Evolutionary conservation across 345 rosid species (phyloP).

Genomic region (Salix dunnii): DNA sequence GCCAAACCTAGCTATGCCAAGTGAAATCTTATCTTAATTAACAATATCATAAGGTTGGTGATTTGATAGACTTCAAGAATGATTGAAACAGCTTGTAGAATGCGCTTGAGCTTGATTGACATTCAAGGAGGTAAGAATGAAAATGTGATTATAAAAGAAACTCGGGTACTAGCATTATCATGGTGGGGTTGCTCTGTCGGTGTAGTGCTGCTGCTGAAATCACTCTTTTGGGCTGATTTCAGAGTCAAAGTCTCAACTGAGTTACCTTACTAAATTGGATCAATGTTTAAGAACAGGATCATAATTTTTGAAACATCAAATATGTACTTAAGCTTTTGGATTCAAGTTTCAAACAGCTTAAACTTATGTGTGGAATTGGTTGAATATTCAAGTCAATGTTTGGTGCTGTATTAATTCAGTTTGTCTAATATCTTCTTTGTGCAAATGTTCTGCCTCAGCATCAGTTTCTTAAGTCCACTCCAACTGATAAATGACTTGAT

Average conservation of each 20-base stretch:
- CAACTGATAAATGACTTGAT: constrained; percentile 18
- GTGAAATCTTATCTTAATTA: not conserved
- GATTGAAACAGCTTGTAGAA: not conserved
- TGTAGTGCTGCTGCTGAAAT: not conserved
- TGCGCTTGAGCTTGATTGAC: not conserved
- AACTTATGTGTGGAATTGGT: not conserved
- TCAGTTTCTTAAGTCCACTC: constrained; percentile 9
- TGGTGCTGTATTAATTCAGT: not conserved
- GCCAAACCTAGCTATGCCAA: not conserved
- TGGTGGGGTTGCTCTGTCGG: not conserved
- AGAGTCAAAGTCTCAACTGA: not conserved
- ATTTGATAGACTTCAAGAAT: not conserved
- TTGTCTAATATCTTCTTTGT: not conserved
- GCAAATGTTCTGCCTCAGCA: not conserved
- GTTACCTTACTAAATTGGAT: not conserved
- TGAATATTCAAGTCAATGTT: not conserved
- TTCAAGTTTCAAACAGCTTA: not conserved
- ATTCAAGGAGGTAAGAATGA: not conserved
- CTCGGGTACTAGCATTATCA: not conserved
- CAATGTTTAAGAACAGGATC: not conserved
- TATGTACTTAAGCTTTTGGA: not conserved
- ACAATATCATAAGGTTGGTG: not conserved
- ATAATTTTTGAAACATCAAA: not conserved
- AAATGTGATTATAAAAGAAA: not conserved
- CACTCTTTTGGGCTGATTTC: not conserved